A percentile compares a stretch with the other conserved stretches of the same genome.
Evolutionary conservation across 805 yeast species (phyloP).

Genomic region (Kuraishia hungarica): DNA sequence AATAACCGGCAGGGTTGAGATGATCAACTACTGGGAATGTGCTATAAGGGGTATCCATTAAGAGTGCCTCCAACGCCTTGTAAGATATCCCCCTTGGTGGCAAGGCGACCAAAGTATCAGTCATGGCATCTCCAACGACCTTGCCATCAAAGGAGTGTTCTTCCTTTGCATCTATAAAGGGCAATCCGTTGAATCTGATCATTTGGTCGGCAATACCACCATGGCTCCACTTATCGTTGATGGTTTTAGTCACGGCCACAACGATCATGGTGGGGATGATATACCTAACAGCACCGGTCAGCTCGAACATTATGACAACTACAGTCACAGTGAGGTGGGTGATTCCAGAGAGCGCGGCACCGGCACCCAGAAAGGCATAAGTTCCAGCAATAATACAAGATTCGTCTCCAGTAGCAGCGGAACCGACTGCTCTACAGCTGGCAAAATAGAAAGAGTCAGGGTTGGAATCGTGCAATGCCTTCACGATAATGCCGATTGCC

Average conservation of each 20-base stretch:
- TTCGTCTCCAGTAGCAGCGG: constrained; percentile 26
- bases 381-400: constrained; percentile 85
- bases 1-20: constrained; percentile 19
- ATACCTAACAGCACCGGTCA: constrained; percentile 90
- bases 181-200: constrained; percentile 83
- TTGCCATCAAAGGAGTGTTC: constrained; percentile 47
- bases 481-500: constrained; percentile 69
- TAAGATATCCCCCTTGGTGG: constrained; percentile 27
- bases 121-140: constrained; percentile 55
- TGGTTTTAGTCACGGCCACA: constrained; percentile 76
- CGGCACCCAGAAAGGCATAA: constrained; percentile 94
- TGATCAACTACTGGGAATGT: constrained; percentile 49
- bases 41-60: constrained; percentile 26
- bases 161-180: constrained; percentile 67
- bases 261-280: constrained; percentile 95
- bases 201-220: constrained; percentile 96
- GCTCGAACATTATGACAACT: constrained; percentile 90
- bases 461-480: constrained; percentile 31
- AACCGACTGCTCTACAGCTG: constrained; percentile 20
- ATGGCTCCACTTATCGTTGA: constrained; percentile 66
- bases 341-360: constrained; percentile 89
- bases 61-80: constrained; percentile 23
- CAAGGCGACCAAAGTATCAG: constrained; percentile 28
- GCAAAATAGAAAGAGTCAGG: constrained; percentile 27
- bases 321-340: constrained; percentile 90